Conservation (phyloP, 805 yeast genomes). For the Kodamaea kakaduensis region DNA sequence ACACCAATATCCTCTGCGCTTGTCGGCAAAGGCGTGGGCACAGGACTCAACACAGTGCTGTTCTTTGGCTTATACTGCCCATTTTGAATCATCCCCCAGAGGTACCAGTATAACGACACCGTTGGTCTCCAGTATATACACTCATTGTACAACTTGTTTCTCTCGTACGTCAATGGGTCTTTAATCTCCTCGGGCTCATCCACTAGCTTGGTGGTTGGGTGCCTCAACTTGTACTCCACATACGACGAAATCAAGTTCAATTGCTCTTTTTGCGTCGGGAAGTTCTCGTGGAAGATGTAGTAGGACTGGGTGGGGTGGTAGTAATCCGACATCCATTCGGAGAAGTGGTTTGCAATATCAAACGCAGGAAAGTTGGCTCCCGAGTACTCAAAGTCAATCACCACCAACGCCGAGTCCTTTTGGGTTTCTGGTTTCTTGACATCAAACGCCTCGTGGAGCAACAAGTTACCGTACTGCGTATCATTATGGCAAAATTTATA, state of each 20-base stretch:
- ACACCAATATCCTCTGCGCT: conserved; percentile 34
- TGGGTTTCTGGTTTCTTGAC: conserved; percentile 30
- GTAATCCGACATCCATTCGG: conserved; percentile 97
- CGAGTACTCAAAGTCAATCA: conserved; percentile 94
- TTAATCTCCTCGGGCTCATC: conserved; percentile 10
- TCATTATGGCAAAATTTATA: conserved; percentile 92
- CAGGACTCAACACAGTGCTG: conserved; percentile 12
- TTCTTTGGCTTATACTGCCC: conserved; percentile 29
- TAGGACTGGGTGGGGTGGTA: conserved; percentile 54
- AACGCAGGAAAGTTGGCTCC: conserved; percentile 87
- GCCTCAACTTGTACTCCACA: conserved; percentile 53
- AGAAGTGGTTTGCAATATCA: conserved; percentile 89
- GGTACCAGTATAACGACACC: conserved; percentile 74
- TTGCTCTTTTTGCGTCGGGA: conserved; percentile 68
- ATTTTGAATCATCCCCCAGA: conserved; percentile 90
- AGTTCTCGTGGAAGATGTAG: conserved; percentile 50
- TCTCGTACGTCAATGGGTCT: conserved; percentile 26
- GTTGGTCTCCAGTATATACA: conserved; percentile 76
- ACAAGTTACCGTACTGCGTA: conserved; percentile 91
- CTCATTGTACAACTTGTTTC: conserved; percentile 58
- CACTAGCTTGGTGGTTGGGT: conserved; percentile 29
- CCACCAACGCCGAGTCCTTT: conserved; percentile 60
- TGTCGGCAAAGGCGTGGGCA: conserved; percentile 11
- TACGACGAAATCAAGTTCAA: conserved; percentile 73
- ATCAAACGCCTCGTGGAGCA: conserved; percentile 58